Base-by-base conservation (phyloP, 352 stramenopile species). In the Globisporangium nunn region DNA sequence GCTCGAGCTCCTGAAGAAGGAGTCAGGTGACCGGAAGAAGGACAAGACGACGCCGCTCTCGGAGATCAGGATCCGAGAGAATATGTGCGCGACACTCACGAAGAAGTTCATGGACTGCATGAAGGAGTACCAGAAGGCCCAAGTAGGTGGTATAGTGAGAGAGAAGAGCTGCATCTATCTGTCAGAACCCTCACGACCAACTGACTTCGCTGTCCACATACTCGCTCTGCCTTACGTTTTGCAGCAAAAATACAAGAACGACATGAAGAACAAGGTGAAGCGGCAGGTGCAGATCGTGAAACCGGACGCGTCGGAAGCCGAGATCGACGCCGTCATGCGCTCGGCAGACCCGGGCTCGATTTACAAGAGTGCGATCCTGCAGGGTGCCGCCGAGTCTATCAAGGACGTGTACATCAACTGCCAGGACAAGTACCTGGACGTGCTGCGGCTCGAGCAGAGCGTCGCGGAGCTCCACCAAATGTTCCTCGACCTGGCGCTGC, bases 101-200 rank as follows among this genome's bases (percentile, higher is more conserved):
- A 94, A 97, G 53, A 99, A 99, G 70, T 99, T 99, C 67, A 97
- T 99, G 67, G 94, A 98, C 70, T 91, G 97, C 62, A 98, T 98
- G 88, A 99, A 99, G 67, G 79, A 96, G 33, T 99, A 99, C 70
- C 96, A 99, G 69, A 95, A 96, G 58, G 83, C 92, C 12, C 68
- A 72, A 62, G 65, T 72, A 18, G 14, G 51, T 15, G 11, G 31
- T 17, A n/a, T n/a, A n/a, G n/a, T n/a, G n/a, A n/a, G n/a, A n/a
- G n/a, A n/a, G n/a, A n/a, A n/a, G n/a, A n/a, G n/a, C n/a, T n/a
- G n/a, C n/a, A n/a, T n/a, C n/a, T n/a, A n/a, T n/a, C n/a, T n/a
- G n/a, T n/a, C n/a, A n/a, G n/a, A n/a, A n/a, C n/a, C n/a, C n/a
- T n/a, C n/a, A n/a, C 8, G 31, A 40, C 10, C 49, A 2, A n/a